phyloP scores from a whole-genome alignment of 78 protist species.

The Tieghemostelium lacteum region DNA sequence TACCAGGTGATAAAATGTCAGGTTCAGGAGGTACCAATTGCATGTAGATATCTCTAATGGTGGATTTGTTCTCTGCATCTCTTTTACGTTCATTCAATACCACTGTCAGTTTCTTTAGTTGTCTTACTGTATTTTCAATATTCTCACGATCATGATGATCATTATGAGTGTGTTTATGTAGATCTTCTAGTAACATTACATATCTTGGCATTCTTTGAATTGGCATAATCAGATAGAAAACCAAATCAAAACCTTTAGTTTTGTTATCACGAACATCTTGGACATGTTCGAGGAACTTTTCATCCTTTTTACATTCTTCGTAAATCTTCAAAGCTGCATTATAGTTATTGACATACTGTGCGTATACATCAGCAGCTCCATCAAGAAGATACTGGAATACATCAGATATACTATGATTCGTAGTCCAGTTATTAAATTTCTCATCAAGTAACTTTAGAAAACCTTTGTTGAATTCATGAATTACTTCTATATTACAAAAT shows the following conservation, averaged over 20 bases:
- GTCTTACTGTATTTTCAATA: conserved; percentile 17
- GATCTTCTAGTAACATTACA: conserved; percentile 67
- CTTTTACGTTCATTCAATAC: conserved; percentile 70
- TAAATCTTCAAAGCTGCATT: conserved; percentile 17
- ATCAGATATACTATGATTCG: conserved; percentile 35
- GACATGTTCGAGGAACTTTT: conserved; percentile 34
- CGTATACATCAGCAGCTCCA: conserved; percentile 22
- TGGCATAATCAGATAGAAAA: conserved; percentile 62
- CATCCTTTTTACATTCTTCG: conserved; percentile 30
- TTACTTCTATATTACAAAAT: conserved; percentile 32
- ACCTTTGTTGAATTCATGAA: conserved; percentile 9
- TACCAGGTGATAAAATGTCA: conserved; percentile 54
- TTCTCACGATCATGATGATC: conserved; percentile 31
- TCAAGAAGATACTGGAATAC: conserved; percentile 14
- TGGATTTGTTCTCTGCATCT: conserved; percentile 55
- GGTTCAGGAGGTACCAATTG: conserved; percentile 60
- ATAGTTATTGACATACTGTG: conserved; percentile 76
- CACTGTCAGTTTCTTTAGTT: conserved; percentile 34
- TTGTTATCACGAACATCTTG: conserved; percentile 15
- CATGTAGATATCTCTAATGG: conserved; percentile 66
- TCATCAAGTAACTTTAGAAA: conserved; percentile 15
- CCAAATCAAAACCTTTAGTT: conserved; percentile 26
- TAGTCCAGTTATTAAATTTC: conserved; percentile 39
- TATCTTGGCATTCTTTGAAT: conserved; percentile 76
- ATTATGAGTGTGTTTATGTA: conserved; percentile 22